Base-by-base conservation (phyloP, 768 basidiomycete genomes). In the Boletus pseudo-olivaceus region DNA sequence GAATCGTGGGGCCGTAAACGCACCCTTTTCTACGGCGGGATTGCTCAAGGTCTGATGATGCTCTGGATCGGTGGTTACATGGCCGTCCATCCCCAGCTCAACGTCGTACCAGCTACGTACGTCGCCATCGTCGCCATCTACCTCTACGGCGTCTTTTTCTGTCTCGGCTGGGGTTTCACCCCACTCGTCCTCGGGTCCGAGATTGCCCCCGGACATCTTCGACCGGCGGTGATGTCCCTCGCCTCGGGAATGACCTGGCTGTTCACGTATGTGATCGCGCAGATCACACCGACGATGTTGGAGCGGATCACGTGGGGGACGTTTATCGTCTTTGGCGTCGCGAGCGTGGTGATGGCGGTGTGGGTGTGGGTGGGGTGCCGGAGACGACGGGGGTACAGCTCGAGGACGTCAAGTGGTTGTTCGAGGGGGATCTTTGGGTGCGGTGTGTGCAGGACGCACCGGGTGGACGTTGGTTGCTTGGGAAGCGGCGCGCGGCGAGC, bases 361-460 rank as follows among this genome's bases (percentile, higher is more conserved):
- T 77, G 65, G 71, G 67, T 64, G 37, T 71, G 72, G 63, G 56
- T 59, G n/a, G 68, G 47, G 63, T 77, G 7, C 76, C 76, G 0
- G 76, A 77, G 62, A 77, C 76, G 44, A 73, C 62, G 17, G 70
- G 73, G 12, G 66, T 73, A 23, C 67, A 72, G 34, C 66, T 76
- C 29, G 75, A 76, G 64, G 73, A 76, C 34, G 63, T 76, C 40
- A 59, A 55, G 29, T 69, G 60, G 53, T 34, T 76, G 20, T 76
- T 76, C 34, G 70, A 73, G 48, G 55, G 59, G 32, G 61, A 64
- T 4, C 43, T 66, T 17, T 61, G 69, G 52, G 32, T 69, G 29
- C 54, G 73, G 29, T 63, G 61, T 23, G 42, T 73, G 19, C 55
- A 67, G 50, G 72, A 73, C 17, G 70, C 73, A 1, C 73, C 72